Conservation (phyloP, 495 filamentous ascomycete species). For the Usnea hakonensis region DNA sequence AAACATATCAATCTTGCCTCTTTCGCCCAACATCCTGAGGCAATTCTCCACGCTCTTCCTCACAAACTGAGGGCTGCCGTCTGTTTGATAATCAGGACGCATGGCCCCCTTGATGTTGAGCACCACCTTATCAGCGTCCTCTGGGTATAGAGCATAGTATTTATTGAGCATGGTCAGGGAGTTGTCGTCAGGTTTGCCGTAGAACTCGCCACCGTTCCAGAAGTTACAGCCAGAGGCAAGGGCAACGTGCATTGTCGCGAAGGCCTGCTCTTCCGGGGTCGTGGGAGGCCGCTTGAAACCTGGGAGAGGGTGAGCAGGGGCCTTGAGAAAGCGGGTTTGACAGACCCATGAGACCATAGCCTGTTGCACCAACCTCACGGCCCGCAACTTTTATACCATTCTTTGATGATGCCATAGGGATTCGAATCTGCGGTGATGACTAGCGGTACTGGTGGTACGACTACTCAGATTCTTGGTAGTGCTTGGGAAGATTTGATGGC, state of each 20-base stretch:
- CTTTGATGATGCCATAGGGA: neutral
- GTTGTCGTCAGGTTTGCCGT: constrained; percentile 63
- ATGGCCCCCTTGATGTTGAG: constrained; percentile 52
- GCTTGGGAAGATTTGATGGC: neutral
- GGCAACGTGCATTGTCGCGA: constrained; percentile 58
- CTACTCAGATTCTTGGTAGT: neutral
- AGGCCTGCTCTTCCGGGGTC: constrained; percentile 49
- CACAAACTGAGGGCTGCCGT: constrained; percentile 55
- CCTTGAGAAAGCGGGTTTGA: neutral
- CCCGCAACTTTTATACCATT: neutral
- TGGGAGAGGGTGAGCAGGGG: constrained; percentile 21
- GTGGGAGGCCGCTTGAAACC: constrained; percentile 59
- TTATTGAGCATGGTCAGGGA: constrained; percentile 46
- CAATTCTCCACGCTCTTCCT: constrained; percentile 60
- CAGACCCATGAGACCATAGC: neutral
- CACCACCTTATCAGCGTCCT: constrained; percentile 50
- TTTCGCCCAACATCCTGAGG: constrained; percentile 49
- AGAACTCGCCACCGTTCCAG: constrained; percentile 78
- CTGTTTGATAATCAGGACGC: constrained; percentile 35
- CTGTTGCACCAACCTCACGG: neutral
- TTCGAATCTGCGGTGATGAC: neutral
- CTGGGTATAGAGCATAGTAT: constrained; percentile 53
- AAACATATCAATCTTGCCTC: constrained; percentile 74
- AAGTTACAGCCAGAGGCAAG: constrained; percentile 57
- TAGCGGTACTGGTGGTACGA: neutral